Percentiles rank a stretch among this genome's conserved stretches.
phyloP scores from a whole-genome alignment of 2,329 filamentous ascomycete species.

The Nemania sp. region DNA sequence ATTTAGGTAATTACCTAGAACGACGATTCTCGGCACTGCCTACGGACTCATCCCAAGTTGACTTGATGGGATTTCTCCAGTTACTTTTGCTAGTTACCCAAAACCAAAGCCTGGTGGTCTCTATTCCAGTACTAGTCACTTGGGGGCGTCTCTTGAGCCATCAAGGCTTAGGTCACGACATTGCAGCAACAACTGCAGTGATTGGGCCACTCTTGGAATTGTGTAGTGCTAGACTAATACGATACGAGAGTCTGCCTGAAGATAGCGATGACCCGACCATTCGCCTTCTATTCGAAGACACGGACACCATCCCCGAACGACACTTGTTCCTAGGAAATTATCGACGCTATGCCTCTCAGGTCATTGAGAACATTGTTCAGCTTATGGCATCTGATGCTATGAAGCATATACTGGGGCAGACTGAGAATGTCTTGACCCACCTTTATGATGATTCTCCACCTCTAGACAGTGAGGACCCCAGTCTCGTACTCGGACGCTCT shows the following conservation, averaged over 20 bases:
- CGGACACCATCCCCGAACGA: conserved; percentile 91
- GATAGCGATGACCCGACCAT: conserved; percentile 84
- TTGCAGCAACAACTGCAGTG: conserved; percentile 69
- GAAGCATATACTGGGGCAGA: conserved; percentile 83
- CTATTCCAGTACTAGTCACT: conserved; percentile 89
- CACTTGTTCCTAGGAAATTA: conserved; percentile 98
- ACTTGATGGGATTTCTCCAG: conserved; percentile 80
- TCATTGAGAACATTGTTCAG: conserved; percentile 88
- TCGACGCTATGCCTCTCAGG: conserved; percentile 85
- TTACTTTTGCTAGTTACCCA: conserved; percentile 84
- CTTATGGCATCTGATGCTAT: conserved; percentile 87
- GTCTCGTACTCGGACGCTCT: conserved; percentile 8
- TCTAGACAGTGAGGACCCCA: conserved; percentile 69
- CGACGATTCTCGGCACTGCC: conserved; percentile 78
- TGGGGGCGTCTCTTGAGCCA: conserved; percentile 88
- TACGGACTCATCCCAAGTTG: conserved; percentile 62
- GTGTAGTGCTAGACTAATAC: conserved; percentile 84
- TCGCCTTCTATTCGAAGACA: conserved; percentile 89
- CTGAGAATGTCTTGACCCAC: conserved; percentile 78
- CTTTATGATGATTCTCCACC: conserved; percentile 78
- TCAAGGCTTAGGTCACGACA: conserved; percentile 72
- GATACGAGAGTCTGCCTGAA: conserved; percentile 88
- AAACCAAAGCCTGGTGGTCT: conserved; percentile 89
- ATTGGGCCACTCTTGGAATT: conserved; percentile 83
- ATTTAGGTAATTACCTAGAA: conserved; percentile 85